These are phyloP conservation scores for Xylariales sp. DNA, from an alignment of 2,329 filamentous ascomycete species.

Conservation along the genomic window DNA sequence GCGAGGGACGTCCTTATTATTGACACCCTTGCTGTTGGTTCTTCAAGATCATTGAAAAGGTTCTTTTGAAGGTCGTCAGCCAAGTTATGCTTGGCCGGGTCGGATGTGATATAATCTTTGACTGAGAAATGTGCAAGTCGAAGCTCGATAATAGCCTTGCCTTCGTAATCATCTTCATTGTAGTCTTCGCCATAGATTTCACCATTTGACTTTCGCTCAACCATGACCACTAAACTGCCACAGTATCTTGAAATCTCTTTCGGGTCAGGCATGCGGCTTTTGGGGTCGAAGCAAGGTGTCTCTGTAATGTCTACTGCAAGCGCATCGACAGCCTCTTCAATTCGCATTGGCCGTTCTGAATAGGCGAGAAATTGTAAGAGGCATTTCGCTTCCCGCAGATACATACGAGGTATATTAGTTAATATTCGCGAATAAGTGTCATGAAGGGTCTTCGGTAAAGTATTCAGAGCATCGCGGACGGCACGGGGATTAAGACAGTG, in stretches of 20 bases:
- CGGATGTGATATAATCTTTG: conserved; percentile 23
- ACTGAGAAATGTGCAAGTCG: conserved; percentile 25
- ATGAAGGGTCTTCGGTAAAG: conserved; percentile 13
- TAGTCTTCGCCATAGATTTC: neutral
- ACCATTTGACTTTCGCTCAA: neutral
- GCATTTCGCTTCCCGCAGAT: conserved; percentile 5
- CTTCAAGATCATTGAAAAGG: no score
- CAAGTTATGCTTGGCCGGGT: no score
- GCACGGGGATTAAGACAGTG: conserved; percentile 9
- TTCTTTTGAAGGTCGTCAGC: no score
- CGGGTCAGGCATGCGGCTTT: conserved; percentile 18
- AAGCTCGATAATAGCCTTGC: conserved; percentile 6
- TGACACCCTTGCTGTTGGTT: no score
- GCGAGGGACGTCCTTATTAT: no score
- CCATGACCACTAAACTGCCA: conserved; percentile 18
- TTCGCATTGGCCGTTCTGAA: conserved; percentile 16
- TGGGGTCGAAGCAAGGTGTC: conserved; percentile 15
- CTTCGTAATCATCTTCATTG: no score
- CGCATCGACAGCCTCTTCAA: conserved; percentile 23
- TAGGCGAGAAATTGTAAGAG: conserved; percentile 16
- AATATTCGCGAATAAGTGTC: conserved; percentile 13
- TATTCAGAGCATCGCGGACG: conserved; percentile 2
- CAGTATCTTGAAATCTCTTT: conserved; percentile 18
- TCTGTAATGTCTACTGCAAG: conserved; percentile 16
- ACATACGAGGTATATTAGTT: neutral